Evolutionary conservation across 108 stramenopile species (phyloP), one percentile per base, ranked within the genome.

Genomic region (Fragilariopsis cylindrus): DNA sequence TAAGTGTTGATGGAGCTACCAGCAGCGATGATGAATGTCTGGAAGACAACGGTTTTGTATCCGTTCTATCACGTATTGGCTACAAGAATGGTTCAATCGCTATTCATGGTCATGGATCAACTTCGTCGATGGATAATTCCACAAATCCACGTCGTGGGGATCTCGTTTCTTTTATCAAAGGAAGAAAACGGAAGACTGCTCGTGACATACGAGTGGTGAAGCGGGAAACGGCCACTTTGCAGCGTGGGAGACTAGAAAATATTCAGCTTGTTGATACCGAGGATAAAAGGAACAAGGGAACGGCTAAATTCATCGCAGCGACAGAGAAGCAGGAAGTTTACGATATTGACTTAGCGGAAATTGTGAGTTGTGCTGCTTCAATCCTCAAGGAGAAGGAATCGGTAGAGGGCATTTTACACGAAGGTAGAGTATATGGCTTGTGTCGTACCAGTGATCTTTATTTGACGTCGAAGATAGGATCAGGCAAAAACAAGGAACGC

Each of bases 401-500:
- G 18, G 89, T 94, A 12, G 91, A 94, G 60, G 93, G 89, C 3
- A 78, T 94, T 71, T 69, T 94, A 30, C 84, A 92, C 57, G 86
- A 90, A 8, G 93, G 90, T 4, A 79, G 79, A 30, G 74, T 92
- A 3, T 89, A 83, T 78, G 93, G 93, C 60, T 55, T 94, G 50
- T 94, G 90, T 62, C 88, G 91, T 15, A 92, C 88, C 9, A 81
- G 80, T 44, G 93, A 94, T 71, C 73, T 94, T 19, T 87, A 85
- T 60, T 85, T 94, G 2, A 77, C 77, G 57, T 87, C 87, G 8
- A 88, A 83, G 52, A 40, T 41, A 11, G 62, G 62, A 5, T 63
- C 62, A 3, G 82, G 81, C 55, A 72, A 69, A 9, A 84, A 72
- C 7, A 85, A 79, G 52, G 82, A 91, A 72, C 84, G 93, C 11